These are phyloP conservation scores for Alternaria sp. DNA, from an alignment of 2,329 filamentous ascomycete genomes.

Conservation along the genomic window DNA sequence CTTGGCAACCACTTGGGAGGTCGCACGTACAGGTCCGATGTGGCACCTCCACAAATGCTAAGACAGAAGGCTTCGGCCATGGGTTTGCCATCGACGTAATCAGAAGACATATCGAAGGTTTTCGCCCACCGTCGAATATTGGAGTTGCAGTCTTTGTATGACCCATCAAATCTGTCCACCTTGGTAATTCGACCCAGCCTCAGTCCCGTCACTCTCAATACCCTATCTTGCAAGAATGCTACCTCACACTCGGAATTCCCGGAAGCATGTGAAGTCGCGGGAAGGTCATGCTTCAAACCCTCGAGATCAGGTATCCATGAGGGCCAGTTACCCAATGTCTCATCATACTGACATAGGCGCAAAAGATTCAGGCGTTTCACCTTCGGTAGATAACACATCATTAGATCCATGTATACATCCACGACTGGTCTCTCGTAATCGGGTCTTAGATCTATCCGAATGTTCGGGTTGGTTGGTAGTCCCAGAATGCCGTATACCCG, in stretches of 20 bases:
- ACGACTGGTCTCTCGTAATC: neutral
- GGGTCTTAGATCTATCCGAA: neutral
- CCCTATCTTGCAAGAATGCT: neutral
- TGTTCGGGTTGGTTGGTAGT: no score
- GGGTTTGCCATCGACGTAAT: neutral
- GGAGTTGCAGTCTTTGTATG: neutral
- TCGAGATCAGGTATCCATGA: neutral
- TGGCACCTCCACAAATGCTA: accelerated
- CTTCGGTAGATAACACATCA: no score
- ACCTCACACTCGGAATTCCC: neutral
- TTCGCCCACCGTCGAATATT: neutral
- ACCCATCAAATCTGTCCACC: neutral
- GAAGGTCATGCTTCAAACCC: no score
- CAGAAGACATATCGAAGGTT: neutral
- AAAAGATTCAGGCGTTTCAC: no score
- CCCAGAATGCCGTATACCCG: neutral
- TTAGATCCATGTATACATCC: neutral
- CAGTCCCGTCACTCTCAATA: neutral
- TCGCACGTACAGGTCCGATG: neutral
- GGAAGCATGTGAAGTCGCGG: no score
- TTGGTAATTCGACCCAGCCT: neutral
- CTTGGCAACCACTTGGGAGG: neutral
- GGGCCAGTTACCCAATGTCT: neutral
- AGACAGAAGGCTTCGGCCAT: neutral
- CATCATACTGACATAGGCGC: no score